phyloP scores from a whole-genome alignment of 495 filamentous ascomycete species.

The Neurospora sp. region DNA sequence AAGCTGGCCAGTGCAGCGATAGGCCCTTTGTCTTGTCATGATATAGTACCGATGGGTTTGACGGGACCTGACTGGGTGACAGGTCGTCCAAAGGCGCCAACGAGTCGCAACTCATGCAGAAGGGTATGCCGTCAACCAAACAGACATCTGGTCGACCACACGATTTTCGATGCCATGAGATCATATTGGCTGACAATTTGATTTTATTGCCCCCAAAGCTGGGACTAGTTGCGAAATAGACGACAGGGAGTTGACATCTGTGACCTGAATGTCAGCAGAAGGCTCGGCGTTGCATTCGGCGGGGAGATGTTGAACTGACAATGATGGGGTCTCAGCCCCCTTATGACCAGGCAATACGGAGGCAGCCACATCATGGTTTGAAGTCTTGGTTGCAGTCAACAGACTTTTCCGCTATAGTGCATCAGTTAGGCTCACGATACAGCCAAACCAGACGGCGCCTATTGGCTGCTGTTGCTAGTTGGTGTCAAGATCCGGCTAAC shows the following conservation, averaged over 20 bases:
- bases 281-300: not conserved
- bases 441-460: not conserved
- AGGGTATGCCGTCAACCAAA: conserved; percentile 4
- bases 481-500: not conserved
- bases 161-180: conserved; percentile 10
- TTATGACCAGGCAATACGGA: not conserved
- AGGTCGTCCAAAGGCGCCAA: conserved; percentile 9
- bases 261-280: not conserved
- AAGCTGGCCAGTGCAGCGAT: not conserved
- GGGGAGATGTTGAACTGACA: not conserved
- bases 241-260: not conserved
- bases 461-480: not conserved
- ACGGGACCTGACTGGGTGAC: conserved; percentile 4
- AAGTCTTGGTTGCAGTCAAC: not conserved
- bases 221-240: not conserved
- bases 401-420: not conserved
- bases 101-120: conserved; percentile 16
- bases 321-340: not conserved
- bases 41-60: conserved; percentile 5
- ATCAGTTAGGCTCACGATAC: not conserved
- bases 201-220: not conserved
- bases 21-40: not conserved
- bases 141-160: conserved; percentile 11
- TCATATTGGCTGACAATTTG: not conserved
- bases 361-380: not conserved